A percentile compares a stretch with the other conserved stretches of the same genome.
phyloP scores from a whole-genome alignment of 1,284 basidiomycete genomes.

The Gomphus sp. region DNA sequence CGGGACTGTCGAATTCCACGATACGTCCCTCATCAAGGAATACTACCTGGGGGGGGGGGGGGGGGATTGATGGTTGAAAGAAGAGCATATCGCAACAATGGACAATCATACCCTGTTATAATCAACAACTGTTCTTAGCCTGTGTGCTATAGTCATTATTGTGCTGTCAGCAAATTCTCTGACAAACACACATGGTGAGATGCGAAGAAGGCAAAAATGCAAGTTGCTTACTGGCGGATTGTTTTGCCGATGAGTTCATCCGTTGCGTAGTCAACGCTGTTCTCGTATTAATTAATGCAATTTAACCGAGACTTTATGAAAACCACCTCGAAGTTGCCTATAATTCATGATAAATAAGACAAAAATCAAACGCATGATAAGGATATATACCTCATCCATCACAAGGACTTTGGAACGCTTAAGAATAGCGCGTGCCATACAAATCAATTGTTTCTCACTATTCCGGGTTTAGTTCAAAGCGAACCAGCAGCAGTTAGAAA shows the following conservation, averaged over 20 bases:
- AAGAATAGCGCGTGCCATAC: constrained; percentile 77
- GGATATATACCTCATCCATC: constrained; percentile 54
- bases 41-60: constrained; percentile 65
- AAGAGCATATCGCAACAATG: constrained; percentile 17
- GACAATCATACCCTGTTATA: background rate
- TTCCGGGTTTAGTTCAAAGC: background rate
- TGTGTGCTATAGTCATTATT: constrained; percentile 59
- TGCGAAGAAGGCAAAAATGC: background rate
- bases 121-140: constrained; percentile 63
- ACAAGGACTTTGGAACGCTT: constrained; percentile 70
- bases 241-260: constrained; percentile 68
- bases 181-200: constrained; percentile 58
- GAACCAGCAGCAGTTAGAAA: background rate
- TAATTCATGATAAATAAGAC: background rate
- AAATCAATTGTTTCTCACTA: constrained; percentile 75
- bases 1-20: constrained; percentile 26
- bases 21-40: constrained; percentile 71
- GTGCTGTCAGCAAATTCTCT: constrained; percentile 63
- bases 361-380: background rate
- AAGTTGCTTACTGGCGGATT: constrained; percentile 52
- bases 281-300: constrained; percentile 28
- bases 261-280: constrained; percentile 68
- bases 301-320: background rate
- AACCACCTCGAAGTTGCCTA: constrained; percentile 60
- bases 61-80: constrained; percentile 41